These are phyloP conservation scores for Metschnikowia dekortorum DNA, from an alignment of 805 yeast genomes.

Conservation along the genomic window DNA sequence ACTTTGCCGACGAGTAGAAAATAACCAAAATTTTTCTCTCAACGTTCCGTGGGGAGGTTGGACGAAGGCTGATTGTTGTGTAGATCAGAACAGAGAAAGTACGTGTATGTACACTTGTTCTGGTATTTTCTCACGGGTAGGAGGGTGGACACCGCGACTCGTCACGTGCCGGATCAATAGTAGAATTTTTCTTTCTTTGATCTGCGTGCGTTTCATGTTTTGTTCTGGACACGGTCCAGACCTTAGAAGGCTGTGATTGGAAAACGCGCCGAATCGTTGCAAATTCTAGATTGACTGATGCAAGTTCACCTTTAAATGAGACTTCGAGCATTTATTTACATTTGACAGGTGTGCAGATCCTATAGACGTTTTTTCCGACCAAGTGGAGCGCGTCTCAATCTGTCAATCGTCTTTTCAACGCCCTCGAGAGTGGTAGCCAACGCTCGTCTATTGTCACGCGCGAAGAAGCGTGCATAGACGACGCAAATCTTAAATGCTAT, in stretches of 20 bases:
- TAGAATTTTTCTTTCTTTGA: conserved; percentile 1
- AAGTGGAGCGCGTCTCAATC: background rate
- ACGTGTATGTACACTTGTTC: conserved; percentile 13
- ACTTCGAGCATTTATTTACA: background rate
- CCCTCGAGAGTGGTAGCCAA: background rate
- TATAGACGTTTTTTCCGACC: background rate
- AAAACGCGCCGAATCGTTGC: background rate
- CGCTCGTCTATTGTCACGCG: background rate
- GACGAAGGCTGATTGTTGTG: background rate
- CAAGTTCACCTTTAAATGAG: too few relatives aligned
- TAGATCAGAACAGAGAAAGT: conserved; percentile 5
- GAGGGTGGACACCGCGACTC: conserved; percentile 13
- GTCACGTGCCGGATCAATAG: conserved; percentile 6
- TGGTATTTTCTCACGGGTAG: conserved; percentile 9
- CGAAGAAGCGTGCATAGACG: background rate
- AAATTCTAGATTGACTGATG: too few relatives aligned
- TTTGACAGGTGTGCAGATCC: background rate
- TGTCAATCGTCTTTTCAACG: background rate
- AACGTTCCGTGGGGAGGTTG: background rate
- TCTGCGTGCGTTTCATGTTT: conserved; percentile 3
- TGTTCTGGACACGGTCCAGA: background rate
- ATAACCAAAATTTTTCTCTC: background rate
- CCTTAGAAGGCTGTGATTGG: background rate
- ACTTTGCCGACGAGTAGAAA: conserved; percentile 1
- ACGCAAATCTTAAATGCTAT: background rate